These are phyloP conservation scores for Lupinus albus DNA, from an alignment of 306 rosid species.

Conservation along the genomic window DNA sequence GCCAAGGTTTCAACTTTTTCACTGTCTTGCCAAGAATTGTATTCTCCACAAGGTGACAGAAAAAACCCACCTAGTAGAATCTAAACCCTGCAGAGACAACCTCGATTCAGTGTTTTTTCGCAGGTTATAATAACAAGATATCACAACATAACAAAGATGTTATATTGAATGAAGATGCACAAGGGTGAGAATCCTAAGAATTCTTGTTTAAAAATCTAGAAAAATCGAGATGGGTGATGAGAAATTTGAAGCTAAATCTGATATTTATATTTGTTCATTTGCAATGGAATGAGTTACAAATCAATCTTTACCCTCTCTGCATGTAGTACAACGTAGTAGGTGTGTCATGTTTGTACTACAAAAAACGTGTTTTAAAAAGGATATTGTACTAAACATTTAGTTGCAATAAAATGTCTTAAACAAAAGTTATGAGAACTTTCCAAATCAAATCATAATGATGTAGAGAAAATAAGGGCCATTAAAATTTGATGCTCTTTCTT, in stretches of 20 bases:
- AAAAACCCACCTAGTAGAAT: neutral
- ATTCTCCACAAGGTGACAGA: neutral
- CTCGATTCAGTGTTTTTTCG: neutral
- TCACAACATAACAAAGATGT: neutral
- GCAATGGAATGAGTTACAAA: neutral
- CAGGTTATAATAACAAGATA: slow-evolving; percentile 21
- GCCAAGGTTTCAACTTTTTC: slow-evolving; percentile 2
- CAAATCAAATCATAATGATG: neutral
- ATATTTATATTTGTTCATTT: slow-evolving; percentile 5
- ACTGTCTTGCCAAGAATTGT: slow-evolving; percentile 1
- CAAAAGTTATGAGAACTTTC: neutral
- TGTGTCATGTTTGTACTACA: slow-evolving; percentile 43
- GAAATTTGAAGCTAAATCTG: neutral
- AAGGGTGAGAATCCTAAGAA: slow-evolving; percentile 22
- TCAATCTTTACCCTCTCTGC: neutral
- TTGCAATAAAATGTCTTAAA: neutral
- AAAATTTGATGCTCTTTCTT: neutral
- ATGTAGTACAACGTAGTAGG: slow-evolving; percentile 52
- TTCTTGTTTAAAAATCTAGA: no score
- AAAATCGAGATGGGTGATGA: neutral
- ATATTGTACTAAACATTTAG: slow-evolving; percentile 49
- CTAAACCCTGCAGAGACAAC: neutral
- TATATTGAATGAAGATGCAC: neutral
- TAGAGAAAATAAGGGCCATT: neutral
- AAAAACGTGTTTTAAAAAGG: no score